Evolutionary conservation across 2,329 filamentous ascomycete species (phyloP), one percentile per base, ranked within the genome.

Genomic region (Colletotrichum incanum): DNA sequence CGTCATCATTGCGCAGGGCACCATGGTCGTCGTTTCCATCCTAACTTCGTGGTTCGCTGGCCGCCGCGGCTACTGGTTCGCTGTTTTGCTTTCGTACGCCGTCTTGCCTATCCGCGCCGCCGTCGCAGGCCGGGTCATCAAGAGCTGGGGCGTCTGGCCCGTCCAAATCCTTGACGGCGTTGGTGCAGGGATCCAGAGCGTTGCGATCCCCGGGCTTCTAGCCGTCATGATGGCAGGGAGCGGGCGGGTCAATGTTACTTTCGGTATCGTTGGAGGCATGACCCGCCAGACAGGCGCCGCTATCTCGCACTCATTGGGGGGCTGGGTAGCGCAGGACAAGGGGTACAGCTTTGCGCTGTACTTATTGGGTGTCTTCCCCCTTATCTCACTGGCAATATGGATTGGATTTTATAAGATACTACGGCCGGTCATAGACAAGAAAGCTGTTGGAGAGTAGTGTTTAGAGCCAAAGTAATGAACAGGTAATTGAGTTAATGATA

Each of bases 281-380:
- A 71, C 69, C n/a, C 69, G 64, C 2, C 65, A 63, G 41, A 71
- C 69, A 3, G 69, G 69, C 18, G 65, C 65, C 7, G 52, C 69
- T 12, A 71, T 71, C 12, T 71, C 69, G 26, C 58, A 67, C 45
- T 62, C 69, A 0, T 3, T 68, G 34, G 69, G 65, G 20, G 64
- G 69, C 4, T 71, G 69, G 69, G 52, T 71, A 43, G 69, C 65
- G 5, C 58, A 71, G 43, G 45, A 14, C 20, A 63, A 14, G 56
- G 58, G 69, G 2, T 68, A 71, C 58, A 71, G 69, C 37, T 71
- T 71, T 12, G 37, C 65, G n/a, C 58, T 71, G 3, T 71, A 71
- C 16, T 26, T 68, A 3, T 45, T 49, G 6, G 69, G 69, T 9
- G n/a, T 71, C 43, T 71, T 71, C 28, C 69, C 68, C 12, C 41